phyloP scores from a whole-genome alignment of 495 filamentous ascomycete genomes.

The Chaetomidium leptoderma region DNA sequence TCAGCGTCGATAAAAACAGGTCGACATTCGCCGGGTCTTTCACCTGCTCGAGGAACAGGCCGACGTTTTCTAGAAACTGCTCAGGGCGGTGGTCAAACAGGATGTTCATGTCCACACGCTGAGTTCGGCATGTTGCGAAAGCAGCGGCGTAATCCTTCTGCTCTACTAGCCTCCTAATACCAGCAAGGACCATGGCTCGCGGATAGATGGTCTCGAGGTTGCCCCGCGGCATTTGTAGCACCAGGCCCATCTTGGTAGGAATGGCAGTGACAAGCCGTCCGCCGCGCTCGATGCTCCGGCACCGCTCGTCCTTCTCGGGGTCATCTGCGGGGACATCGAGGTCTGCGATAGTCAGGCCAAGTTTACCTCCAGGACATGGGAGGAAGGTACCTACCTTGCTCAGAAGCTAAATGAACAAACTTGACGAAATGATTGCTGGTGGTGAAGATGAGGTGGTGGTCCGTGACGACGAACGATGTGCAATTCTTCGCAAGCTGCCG shows the following conservation, averaged over 20 bases:
- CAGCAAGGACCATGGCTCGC: conserved; percentile 83
- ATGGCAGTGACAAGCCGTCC: conserved; percentile 82
- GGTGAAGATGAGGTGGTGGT: conserved; percentile 83
- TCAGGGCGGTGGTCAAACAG: conserved; percentile 85
- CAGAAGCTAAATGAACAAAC: conserved; percentile 74
- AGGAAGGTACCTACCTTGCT: conserved; percentile 53
- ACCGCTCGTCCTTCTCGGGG: conserved; percentile 86
- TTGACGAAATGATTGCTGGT: conserved; percentile 88
- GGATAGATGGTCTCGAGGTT: conserved; percentile 96
- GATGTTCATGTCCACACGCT: conserved; percentile 96
- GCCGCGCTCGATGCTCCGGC: conserved; percentile 87
- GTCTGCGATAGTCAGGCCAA: conserved; percentile 39
- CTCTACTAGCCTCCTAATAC: conserved; percentile 75
- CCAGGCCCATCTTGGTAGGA: conserved; percentile 74
- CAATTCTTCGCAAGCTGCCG: conserved; percentile 72
- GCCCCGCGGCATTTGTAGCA: conserved; percentile 89
- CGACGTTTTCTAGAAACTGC: conserved; percentile 73
- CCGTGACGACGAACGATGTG: conserved; percentile 81
- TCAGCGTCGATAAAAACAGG: conserved; percentile 82
- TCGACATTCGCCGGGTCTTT: conserved; percentile 83
- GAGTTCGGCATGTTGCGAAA: conserved; percentile 81
- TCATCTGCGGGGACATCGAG: conserved; percentile 83
- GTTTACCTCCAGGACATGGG: neutral
- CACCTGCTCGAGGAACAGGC: conserved; percentile 78
- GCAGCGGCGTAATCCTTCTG: conserved; percentile 75